These are phyloP conservation scores for Pholiota molesta DNA, from an alignment of 768 basidiomycete genomes.

Conservation along the genomic window DNA sequence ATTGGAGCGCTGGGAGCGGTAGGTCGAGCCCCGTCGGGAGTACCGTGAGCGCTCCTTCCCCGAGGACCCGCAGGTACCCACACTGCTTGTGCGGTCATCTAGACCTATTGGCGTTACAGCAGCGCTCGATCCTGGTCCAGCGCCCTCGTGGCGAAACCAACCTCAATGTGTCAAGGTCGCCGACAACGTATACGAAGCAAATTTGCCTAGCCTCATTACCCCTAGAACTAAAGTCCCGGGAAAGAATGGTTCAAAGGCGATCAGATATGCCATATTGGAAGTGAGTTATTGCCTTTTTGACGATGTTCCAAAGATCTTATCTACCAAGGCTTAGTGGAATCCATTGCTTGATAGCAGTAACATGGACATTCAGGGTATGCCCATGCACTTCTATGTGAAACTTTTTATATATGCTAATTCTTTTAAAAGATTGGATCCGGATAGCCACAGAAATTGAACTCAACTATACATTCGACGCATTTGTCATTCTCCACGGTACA, in stretches of 20 bases:
- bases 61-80: constrained; percentile 34
- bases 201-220: constrained; percentile 77
- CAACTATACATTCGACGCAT: constrained; percentile 91
- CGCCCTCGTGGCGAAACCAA: constrained; percentile 26
- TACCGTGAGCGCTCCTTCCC: constrained; percentile 22
- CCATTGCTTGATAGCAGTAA: constrained; percentile 89
- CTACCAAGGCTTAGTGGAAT: constrained; percentile 62
- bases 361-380: constrained; percentile 70
- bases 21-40: constrained; percentile 57
- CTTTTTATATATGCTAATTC: neutral
- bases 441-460: constrained; percentile 92
- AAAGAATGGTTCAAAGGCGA: constrained; percentile 65
- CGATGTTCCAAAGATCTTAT: constrained; percentile 16
- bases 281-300: constrained; percentile 37
- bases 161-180: constrained; percentile 52
- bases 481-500: constrained; percentile 88
- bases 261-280: constrained; percentile 86
- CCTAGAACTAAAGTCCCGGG: constrained; percentile 69
- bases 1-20: constrained; percentile 55
- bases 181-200: constrained; percentile 71
- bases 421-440: constrained; percentile 77
- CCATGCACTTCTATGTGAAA: constrained; percentile 28
- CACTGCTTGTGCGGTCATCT: constrained; percentile 67
- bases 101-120: constrained; percentile 60
- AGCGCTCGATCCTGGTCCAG: constrained; percentile 35